Base-by-base conservation (phyloP, 179 eudicot genomes). In the Carnegiea gigantea region DNA sequence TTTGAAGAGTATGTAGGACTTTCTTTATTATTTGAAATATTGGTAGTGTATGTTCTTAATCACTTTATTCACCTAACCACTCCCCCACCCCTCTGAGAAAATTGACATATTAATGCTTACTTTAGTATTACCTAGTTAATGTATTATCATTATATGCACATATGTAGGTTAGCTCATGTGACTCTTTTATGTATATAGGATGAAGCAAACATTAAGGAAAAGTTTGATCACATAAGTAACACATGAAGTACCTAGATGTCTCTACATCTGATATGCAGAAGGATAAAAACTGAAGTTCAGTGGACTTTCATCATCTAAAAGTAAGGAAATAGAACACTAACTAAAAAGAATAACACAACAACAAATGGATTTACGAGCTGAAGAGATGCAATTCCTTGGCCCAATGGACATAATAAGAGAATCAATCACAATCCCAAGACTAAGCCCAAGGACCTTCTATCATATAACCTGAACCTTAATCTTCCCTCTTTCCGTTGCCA, bases 401-500 rank as follows among this genome's bases (percentile, higher is more conserved):
- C 79, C 88, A 21, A 28, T 85, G n/a, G 91, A 87, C 79, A 89
- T 93, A 70, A 44, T 95, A 12, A 85, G 84, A 26, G 98, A 93
- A 83, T 92, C 98, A 59, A 89, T 84, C 70, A 71, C 93, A 77
- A 93, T 93, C 81, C 98, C 98, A 11, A 92, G 80, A 64, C 91
- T 74, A 12, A 91, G 95, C 49, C 94, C 95, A 1, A 85, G 83
- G 68, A 93, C 98, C 74, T 95, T 95, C 87, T 93, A 88, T 88
- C 89, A 89, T 20, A 89, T 95, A 18, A 95, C 98, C 83, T 89
- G 93, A 49, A 82, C 97, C 87, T 87, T 93, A 67, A 84, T 95
- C n/a, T 95, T 95, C 91, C 99, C 99, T 20, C 91, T 95, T 13
- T 95, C 99, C 5, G 93, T 95, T 79, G 98, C 97, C 15, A 94